phyloP scores from a whole-genome alignment of 495 filamentous ascomycete genomes.

The Thozetella sp. region DNA sequence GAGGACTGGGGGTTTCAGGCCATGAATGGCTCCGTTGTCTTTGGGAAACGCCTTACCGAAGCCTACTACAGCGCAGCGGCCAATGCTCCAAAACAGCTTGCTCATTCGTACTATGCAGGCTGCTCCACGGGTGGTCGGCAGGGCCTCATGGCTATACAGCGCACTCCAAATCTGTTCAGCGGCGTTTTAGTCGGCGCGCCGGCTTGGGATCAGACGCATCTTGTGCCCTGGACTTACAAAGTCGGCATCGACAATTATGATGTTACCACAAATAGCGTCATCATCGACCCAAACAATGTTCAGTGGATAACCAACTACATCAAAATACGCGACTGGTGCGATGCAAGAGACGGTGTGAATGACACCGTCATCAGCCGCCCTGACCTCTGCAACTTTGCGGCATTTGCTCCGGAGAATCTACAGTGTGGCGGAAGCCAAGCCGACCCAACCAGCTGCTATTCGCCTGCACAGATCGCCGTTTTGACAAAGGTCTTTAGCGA shows the following conservation, averaged over 20 bases:
- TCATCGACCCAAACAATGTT: slow-evolving; percentile 48
- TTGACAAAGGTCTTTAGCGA: slow-evolving; percentile 52
- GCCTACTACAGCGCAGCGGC: neutral
- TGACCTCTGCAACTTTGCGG: slow-evolving; percentile 48
- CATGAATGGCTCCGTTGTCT: slow-evolving; percentile 41
- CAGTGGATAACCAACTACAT: too few relatives aligned
- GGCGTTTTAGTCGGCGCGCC: slow-evolving; percentile 63
- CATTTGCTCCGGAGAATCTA: slow-evolving; percentile 45
- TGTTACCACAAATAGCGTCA: slow-evolving; percentile 26
- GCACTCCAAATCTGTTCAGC: slow-evolving; percentile 52
- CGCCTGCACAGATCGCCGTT: slow-evolving; percentile 50
- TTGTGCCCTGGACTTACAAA: slow-evolving; percentile 29
- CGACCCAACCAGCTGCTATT: slow-evolving; percentile 47
- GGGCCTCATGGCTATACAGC: slow-evolving; percentile 43
- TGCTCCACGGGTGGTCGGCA: slow-evolving; percentile 57
- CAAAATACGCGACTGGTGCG: too few relatives aligned
- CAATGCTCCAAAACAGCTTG: too few relatives aligned
- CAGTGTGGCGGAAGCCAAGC: slow-evolving; percentile 39
- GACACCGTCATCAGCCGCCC: slow-evolving; percentile 64
- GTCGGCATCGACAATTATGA: slow-evolving; percentile 27
- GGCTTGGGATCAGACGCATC: slow-evolving; percentile 43
- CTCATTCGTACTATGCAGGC: slow-evolving; percentile 48
- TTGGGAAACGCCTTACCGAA: slow-evolving; percentile 32
- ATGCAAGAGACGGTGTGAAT: slow-evolving; percentile 56
- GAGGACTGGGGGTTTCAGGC: slow-evolving; percentile 42